Base-by-base conservation (phyloP, 306 rosid genomes). In the Phaseolus lunatus region DNA sequence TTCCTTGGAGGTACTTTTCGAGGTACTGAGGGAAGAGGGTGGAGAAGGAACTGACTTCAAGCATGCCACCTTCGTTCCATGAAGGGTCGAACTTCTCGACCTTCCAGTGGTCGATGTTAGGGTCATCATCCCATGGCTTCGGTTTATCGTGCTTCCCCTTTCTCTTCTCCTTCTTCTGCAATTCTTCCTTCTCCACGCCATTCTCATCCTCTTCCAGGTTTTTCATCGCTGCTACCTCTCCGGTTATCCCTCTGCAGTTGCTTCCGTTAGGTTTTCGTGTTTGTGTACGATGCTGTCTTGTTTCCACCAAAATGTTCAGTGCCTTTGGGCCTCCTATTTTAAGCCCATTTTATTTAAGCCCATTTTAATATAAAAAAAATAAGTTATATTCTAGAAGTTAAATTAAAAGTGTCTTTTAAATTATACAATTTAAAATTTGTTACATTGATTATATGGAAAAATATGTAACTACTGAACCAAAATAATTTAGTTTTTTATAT, bases 101-200 rank as follows among this genome's bases (percentile, higher is more conserved):
- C 70, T 79, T 90, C 97, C 97, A 94, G 5, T 22, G 95, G 72
- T 94, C 95, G 7, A 92, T 92, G 80, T 92, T 89, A 0, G 98
- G 98, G 72, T 94, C 97, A 0, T 94, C 98, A 31, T 94, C 98
- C 98, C 97, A 94, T 3, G 98, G 98, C 83, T 94, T 94, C 1
- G 97, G 98, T 83, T 90, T 94, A 71, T 92, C 96, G 59, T 92
- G 97, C 84, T 94, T 94, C 26, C 96, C 97, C 81, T 94, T 92
- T 57, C 84, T 82, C 81, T 83, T 84, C 53, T 82, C 83, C 49
- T 59, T 81, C 58, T 19, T 20, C 9, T n/a, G 26, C 63, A 7
- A 15, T 10, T 20, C 29, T 24, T 73, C 76, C 2, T 29, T 5
- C 1, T 6, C 11, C 9, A 31, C 69, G 1, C 39, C 80, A 0